Conservation (phyloP, 345 rosid species). For the Angophora floribunda region DNA sequence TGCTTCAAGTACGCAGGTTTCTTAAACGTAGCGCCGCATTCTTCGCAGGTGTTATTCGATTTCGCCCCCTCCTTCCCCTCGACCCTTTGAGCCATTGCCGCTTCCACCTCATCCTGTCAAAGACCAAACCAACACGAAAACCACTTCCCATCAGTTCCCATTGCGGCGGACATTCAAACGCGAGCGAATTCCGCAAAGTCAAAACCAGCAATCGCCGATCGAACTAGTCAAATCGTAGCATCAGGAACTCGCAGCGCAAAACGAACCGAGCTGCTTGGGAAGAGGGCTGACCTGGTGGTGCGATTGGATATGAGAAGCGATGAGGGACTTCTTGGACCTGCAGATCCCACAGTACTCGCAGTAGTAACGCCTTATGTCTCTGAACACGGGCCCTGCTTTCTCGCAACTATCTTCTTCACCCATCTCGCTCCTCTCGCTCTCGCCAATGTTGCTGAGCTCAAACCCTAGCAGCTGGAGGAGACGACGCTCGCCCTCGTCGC, state of each 20-base stretch:
- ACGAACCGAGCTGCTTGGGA: neutral
- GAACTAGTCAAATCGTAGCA: neutral
- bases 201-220: neutral
- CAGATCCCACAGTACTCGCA: conserved; percentile 82
- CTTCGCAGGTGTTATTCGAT: conserved; percentile 35
- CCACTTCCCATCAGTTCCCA: neutral
- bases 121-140: neutral
- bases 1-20: conserved; percentile 82
- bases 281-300: conserved; percentile 34
- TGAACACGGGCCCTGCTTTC: conserved; percentile 6
- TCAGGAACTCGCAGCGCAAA: neutral
- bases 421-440: conserved; percentile 7
- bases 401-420: conserved; percentile 6
- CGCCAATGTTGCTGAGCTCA: neutral
- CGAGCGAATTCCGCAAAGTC: neutral
- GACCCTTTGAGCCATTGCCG: neutral
- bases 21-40: conserved; percentile 66
- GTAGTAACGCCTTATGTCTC: conserved; percentile 57
- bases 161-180: neutral
- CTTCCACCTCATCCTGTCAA: conserved; percentile 29
- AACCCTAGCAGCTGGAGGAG: neutral
- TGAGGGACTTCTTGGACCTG: conserved; percentile 74
- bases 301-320: conserved; percentile 45
- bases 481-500: neutral
- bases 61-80: conserved; percentile 11